Percentiles rank a stretch among this genome's conserved stretches.
Evolutionary conservation across 805 yeast genomes (phyloP).

Genomic region (Lipomyces starkeyi): DNA sequence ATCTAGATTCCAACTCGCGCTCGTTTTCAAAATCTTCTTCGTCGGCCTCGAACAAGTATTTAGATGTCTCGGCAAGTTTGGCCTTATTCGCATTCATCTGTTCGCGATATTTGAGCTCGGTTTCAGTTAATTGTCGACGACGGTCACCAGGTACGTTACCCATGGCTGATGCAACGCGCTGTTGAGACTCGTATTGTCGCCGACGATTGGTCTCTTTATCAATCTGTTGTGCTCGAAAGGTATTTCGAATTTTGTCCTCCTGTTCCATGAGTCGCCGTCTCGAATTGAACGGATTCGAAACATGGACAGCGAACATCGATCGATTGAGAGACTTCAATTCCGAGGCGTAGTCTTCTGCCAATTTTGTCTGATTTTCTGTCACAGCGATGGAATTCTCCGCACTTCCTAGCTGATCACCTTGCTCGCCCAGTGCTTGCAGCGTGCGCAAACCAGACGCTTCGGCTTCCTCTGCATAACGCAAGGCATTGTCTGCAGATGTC

Average conservation of each 20-base stretch:
- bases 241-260: slow-evolving; percentile 70
- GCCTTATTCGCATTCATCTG: slow-evolving; percentile 58
- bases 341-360: slow-evolving; percentile 81
- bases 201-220: slow-evolving; percentile 65
- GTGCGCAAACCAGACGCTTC: slow-evolving; percentile 80
- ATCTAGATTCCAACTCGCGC: slow-evolving; percentile 78
- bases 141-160: slow-evolving; percentile 39
- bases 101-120: slow-evolving; percentile 31
- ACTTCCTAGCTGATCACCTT: slow-evolving; percentile 80
- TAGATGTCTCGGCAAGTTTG: slow-evolving; percentile 61
- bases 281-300: slow-evolving; percentile 89
- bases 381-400: slow-evolving; percentile 78
- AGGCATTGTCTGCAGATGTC: slow-evolving; percentile 81
- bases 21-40: slow-evolving; percentile 93
- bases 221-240: slow-evolving; percentile 65
- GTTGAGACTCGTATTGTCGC: slow-evolving; percentile 67
- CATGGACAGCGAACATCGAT: slow-evolving; percentile 77
- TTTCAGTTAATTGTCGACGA: slow-evolving; percentile 33
- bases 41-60: slow-evolving; percentile 86
- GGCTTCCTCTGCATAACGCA: slow-evolving; percentile 73
- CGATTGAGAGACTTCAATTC: slow-evolving; percentile 81
- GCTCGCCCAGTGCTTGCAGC: slow-evolving; percentile 91
- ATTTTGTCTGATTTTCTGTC: slow-evolving; percentile 79
- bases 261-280: slow-evolving; percentile 73
- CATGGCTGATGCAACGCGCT: slow-evolving; percentile 63